Conservation (phyloP, 495 filamentous ascomycete genomes). For the Terfezia claveryi region DNA sequence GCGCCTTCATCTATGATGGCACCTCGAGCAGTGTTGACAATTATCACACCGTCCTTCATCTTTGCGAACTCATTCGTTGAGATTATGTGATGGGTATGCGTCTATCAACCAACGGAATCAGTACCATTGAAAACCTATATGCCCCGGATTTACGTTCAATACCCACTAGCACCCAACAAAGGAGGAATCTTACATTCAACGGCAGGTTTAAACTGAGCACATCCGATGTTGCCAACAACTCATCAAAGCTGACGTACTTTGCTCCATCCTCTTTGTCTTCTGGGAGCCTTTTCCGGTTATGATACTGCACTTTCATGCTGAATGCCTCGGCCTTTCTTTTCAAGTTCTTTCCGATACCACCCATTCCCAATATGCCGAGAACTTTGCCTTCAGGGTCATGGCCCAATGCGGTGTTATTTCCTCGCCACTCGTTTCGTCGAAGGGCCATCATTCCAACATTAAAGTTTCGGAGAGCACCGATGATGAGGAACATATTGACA, state of each 20-base stretch:
- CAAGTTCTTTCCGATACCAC: slow-evolving; percentile 61
- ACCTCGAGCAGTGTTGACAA: slow-evolving; percentile 67
- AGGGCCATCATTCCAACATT: slow-evolving; percentile 39
- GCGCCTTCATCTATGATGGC: slow-evolving; percentile 59
- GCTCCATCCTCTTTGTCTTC: slow-evolving; percentile 36
- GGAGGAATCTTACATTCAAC: slow-evolving; percentile 25
- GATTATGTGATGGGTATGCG: slow-evolving; percentile 46
- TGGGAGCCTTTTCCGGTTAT: slow-evolving; percentile 39
- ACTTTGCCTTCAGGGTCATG: slow-evolving; percentile 45
- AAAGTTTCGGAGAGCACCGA: slow-evolving; percentile 55
- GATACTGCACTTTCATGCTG: slow-evolving; percentile 48
- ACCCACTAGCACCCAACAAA: neutral
- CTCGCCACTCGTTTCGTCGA: slow-evolving; percentile 36
- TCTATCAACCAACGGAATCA: neutral
- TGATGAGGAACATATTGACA: slow-evolving; percentile 50
- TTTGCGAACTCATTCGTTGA: slow-evolving; percentile 39
- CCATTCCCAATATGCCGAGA: slow-evolving; percentile 64
- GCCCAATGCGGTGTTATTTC: slow-evolving; percentile 25
- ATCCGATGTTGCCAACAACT: slow-evolving; percentile 45
- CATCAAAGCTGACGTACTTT: slow-evolving; percentile 43
- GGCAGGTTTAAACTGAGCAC: slow-evolving; percentile 62
- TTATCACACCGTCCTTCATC: slow-evolving; percentile 57
- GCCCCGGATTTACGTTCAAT: neutral
- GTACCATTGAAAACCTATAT: neutral
- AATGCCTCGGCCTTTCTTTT: slow-evolving; percentile 46